phyloP scores from a whole-genome alignment of 768 basidiomycete species.

The Jaapia argillacea region DNA sequence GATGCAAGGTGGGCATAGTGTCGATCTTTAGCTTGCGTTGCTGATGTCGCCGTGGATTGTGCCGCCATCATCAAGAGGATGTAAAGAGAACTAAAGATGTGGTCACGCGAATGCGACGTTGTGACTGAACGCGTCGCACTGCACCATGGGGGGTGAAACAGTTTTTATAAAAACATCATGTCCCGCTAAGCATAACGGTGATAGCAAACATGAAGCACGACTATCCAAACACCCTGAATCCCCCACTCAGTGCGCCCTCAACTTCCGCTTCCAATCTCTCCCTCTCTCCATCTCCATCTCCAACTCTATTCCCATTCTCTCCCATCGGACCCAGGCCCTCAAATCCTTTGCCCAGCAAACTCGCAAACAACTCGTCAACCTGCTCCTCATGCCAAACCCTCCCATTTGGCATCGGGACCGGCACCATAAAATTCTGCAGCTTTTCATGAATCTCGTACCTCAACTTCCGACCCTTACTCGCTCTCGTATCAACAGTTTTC shows the following conservation, averaged over 20 bases:
- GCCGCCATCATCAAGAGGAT: not conserved
- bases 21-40: constrained; percentile 71
- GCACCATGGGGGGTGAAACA: not conserved
- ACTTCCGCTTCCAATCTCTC: not conserved
- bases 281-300: not conserved
- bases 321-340: not conserved
- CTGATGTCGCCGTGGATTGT: constrained; percentile 37
- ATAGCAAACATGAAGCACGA: not conserved
- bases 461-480: constrained; percentile 90
- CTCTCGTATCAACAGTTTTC: constrained; percentile 75
- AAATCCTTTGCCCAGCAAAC: constrained; percentile 66
- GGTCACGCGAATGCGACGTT: too few species aligned
- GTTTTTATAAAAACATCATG: not conserved
- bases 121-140: not conserved
- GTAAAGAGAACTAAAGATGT: too few species aligned
- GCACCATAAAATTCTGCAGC: constrained; percentile 94
- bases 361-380: constrained; percentile 88
- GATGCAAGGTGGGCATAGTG: constrained; percentile 71
- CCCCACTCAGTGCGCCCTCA: not conserved
- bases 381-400: constrained; percentile 89
- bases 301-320: not conserved
- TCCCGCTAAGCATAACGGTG: not conserved
- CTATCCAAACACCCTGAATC: not conserved
- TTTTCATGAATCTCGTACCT: constrained; percentile 92
- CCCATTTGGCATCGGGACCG: constrained; percentile 40